Evolutionary conservation across 768 basidiomycete species (phyloP).

Genomic region (Coprinellus micaceus): DNA sequence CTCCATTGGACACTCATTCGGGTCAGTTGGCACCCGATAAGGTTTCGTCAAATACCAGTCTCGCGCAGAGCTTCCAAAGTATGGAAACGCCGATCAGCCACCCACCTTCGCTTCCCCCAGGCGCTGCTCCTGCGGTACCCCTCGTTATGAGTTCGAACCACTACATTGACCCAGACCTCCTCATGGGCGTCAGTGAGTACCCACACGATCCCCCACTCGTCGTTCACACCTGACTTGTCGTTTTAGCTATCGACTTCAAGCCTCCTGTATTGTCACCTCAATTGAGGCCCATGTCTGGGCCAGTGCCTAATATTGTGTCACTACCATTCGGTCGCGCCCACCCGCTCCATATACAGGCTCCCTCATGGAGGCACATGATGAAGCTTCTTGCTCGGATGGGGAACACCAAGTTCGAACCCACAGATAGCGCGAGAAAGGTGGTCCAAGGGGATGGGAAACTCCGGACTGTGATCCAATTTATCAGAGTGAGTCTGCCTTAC

Average conservation of each 20-base stretch:
- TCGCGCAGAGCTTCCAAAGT: not conserved
- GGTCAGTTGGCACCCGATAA: not conserved
- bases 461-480: constrained; percentile 75
- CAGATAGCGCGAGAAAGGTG: constrained; percentile 59
- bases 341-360: constrained; percentile 69
- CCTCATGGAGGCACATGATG: constrained; percentile 70
- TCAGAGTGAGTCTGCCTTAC: constrained; percentile 66
- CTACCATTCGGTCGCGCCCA: constrained; percentile 67
- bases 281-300: constrained; percentile 43
- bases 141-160: constrained; percentile 34
- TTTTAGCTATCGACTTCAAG: constrained; percentile 63
- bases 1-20: not conserved
- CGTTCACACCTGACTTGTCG: too few species aligned
- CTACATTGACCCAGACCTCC: constrained; percentile 57
- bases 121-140: not conserved
- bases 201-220: too few species aligned
- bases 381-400: constrained; percentile 73
- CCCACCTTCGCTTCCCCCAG: not conserved
- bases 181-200: constrained; percentile 63
- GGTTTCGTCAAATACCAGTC: not conserved
- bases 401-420: constrained; percentile 66
- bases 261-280: constrained; percentile 50
- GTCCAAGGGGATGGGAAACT: constrained; percentile 55
- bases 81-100: not conserved
- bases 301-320: constrained; percentile 71